Evolutionary conservation across 164 flowering plant species (phyloP).

Genomic region (Cinnamomum micranthum): DNA sequence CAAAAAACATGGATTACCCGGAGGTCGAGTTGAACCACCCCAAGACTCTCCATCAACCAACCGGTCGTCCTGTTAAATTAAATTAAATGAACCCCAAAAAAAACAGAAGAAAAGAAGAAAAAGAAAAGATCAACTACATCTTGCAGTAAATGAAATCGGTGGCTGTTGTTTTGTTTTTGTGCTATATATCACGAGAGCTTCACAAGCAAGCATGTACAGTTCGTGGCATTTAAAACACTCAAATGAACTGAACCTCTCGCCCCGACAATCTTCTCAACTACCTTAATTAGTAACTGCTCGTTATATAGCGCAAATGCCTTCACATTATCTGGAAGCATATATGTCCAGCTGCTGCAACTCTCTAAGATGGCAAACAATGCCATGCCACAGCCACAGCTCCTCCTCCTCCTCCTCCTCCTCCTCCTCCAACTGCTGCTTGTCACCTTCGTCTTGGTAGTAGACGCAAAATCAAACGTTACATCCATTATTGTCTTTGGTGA

Average conservation of each 20-base stretch:
- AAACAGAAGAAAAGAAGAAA: no score
- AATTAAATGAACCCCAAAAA: no score
- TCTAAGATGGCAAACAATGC: neutral
- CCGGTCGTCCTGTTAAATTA: no score
- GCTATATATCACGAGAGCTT: no score
- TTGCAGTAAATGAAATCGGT: no score
- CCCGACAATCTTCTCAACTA: neutral
- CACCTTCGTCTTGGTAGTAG: neutral
- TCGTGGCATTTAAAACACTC: neutral
- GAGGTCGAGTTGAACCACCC: no score
- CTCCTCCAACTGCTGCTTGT: neutral
- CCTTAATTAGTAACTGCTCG: neutral
- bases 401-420: neutral
- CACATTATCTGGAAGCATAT: neutral
- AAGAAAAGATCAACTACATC: no score
- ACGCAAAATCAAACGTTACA: constrained; percentile 6
- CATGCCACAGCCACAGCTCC: no score
- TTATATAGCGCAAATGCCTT: neutral
- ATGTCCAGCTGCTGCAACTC: neutral
- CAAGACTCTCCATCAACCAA: no score
- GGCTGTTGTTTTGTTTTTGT: no score
- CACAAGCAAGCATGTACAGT: neutral
- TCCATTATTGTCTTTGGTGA: constrained; percentile 74
- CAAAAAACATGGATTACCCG: no score
- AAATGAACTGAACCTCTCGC: neutral